Evolutionary conservation across 2,329 filamentous ascomycete species (phyloP).

Genomic region (Scopulariopsis brevicaulis): DNA sequence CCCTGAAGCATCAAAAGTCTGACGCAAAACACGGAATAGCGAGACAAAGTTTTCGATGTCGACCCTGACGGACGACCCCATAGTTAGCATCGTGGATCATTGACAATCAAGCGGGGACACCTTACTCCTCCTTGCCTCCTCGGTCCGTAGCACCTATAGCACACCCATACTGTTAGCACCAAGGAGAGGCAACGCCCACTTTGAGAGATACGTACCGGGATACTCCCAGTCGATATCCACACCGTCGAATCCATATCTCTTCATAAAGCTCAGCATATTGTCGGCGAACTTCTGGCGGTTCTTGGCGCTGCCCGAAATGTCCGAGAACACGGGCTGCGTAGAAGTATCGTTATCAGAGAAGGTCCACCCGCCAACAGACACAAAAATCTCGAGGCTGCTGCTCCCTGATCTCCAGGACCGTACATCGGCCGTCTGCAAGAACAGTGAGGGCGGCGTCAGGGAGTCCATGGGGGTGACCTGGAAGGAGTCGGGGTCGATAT

Average conservation of each 20-base stretch:
- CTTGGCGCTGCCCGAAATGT: conserved; percentile 8
- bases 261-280: conserved; percentile 26
- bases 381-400: conserved; percentile 17
- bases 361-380: conserved; percentile 29
- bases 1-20: conserved; percentile 5
- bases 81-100: too few species aligned
- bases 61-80: too few species aligned
- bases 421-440: conserved; percentile 15
- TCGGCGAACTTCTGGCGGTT: conserved; percentile 25
- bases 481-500: conserved; percentile 17
- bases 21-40: conserved; percentile 12
- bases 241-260: conserved; percentile 26
- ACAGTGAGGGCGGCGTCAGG: conserved; percentile 5
- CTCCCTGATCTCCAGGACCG: conserved; percentile 14
- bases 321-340: conserved; percentile 13
- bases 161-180: too few species aligned
- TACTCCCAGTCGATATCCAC: conserved; percentile 38
- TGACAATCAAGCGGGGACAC: too few species aligned
- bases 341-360: conserved; percentile 19
- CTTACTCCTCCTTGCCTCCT: conserved; percentile 5
- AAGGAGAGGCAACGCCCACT: too few species aligned
- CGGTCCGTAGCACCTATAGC: conserved; percentile 12
- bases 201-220: too few species aligned
- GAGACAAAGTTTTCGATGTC: conserved; percentile 12
- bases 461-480: conserved; percentile 16